Base-by-base conservation (phyloP, 257 asterid genomes). In the Anisodus tanguticus region DNA sequence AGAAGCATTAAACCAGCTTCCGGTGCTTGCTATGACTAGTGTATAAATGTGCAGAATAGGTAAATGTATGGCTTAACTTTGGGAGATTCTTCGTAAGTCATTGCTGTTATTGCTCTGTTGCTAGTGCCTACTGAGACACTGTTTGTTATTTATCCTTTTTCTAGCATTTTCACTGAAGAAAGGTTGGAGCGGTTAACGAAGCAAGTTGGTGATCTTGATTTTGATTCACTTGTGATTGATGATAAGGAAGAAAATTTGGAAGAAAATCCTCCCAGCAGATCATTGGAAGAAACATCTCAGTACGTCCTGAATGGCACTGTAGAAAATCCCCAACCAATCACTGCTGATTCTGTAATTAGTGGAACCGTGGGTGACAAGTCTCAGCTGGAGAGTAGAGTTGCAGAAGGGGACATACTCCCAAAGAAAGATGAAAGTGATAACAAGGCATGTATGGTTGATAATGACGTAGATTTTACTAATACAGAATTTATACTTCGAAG, bases 151-250 rank as follows among this genome's bases (percentile, higher is more conserved):
- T 47, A 49, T 85, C 85, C 85, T 59, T 83, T 55, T 77, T 85
- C 88, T 86, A 97, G 99, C 92, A 93, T 97, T 88, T 95, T 97
- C 80, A 88, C 90, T 37, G 98, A 97, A 88, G 99, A 97, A 91
- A 94, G 99, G 87, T 84, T 97, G 91, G 98, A 92, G 84, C 90
- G 97, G 45, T 85, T 97, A 63, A 92, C 95, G 47, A 93, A 92
- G 89, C 95, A 91, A 89, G 86, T 94, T 82, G 86, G 87, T 79
- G 89, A 88, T 85, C 87, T 97, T 92, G 93, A 91, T 88, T 86
- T 93, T 49, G 95, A 91, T 83, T 85, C 90, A 72, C 90, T 91
- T 9, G 54, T 84, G 82, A 89, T 88, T 83, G 85, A 80, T 55
- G 91, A 86, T 87, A 82, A 83, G 81, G 89, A 76, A 85, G 95